phyloP scores from a whole-genome alignment of 352 stramenopile genomes.

The Globisporangium viniferum region DNA sequence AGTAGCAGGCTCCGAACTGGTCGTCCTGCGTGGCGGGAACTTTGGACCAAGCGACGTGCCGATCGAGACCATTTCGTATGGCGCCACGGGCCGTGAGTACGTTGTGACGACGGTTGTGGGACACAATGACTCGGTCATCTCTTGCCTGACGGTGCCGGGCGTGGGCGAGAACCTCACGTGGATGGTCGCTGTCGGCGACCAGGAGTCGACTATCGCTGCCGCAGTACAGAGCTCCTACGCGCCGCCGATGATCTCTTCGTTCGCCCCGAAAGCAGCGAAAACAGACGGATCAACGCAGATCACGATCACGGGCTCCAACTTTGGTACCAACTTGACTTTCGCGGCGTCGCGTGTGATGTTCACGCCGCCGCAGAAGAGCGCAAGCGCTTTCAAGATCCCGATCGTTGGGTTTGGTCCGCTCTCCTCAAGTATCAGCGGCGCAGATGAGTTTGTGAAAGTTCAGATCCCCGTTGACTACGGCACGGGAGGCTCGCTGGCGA shows the following conservation, averaged over 20 bases:
- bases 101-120: slow-evolving; percentile 32
- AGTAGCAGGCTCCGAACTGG: slow-evolving; percentile 34
- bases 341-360: slow-evolving; percentile 43
- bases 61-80: slow-evolving; percentile 61
- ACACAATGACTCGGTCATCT: slow-evolving; percentile 58
- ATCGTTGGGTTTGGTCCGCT: slow-evolving; percentile 40
- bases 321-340: slow-evolving; percentile 38
- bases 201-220: slow-evolving; percentile 35
- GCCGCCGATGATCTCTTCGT: slow-evolving; percentile 28
- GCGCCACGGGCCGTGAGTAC: slow-evolving; percentile 49
- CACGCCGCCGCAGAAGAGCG: slow-evolving; percentile 31
- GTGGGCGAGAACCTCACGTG: slow-evolving; percentile 49
- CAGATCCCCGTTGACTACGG: slow-evolving; percentile 42
- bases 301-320: slow-evolving; percentile 50
- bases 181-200: slow-evolving; percentile 54
- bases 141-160: slow-evolving; percentile 43
- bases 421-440: slow-evolving; percentile 6
- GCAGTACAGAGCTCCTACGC: slow-evolving; percentile 45
- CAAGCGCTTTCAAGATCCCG: slow-evolving; percentile 32
- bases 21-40: slow-evolving; percentile 48
- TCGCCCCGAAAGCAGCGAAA: slow-evolving; percentile 20
- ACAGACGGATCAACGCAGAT: slow-evolving; percentile 50
- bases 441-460: slow-evolving; percentile 39
- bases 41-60: slow-evolving; percentile 42
- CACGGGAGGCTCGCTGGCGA: slow-evolving; percentile 26